phyloP scores from a whole-genome alignment of 371 early-diverging fungal genomes.

The Mucor irregularis region DNA sequence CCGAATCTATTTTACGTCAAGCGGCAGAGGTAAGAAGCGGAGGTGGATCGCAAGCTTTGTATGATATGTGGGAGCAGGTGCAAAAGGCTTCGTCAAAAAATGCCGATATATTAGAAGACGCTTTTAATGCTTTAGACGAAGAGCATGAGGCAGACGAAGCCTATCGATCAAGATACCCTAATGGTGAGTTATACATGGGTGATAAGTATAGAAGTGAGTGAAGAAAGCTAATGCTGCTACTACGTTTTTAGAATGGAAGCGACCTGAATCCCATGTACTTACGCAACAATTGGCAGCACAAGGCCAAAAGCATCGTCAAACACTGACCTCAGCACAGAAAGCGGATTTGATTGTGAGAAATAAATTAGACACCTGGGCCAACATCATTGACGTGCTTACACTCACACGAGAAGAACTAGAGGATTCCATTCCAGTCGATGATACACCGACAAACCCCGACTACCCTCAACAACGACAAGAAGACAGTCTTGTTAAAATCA shows the following conservation, averaged over 20 bases:
- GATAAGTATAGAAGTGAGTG: background rate
- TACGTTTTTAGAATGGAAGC: constrained; percentile 50
- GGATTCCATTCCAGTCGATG: constrained; percentile 25
- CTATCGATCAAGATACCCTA: constrained; percentile 49
- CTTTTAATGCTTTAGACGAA: constrained; percentile 68
- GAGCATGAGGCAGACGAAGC: constrained; percentile 73
- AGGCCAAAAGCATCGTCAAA: constrained; percentile 62
- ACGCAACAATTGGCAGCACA: constrained; percentile 66
- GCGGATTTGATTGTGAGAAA: constrained; percentile 63
- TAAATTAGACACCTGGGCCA: constrained; percentile 66
- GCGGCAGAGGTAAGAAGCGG: constrained; percentile 74
- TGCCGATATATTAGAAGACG: constrained; percentile 61
- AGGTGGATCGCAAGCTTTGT: constrained; percentile 65
- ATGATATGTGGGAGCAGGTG: constrained; percentile 64
- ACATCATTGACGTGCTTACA: constrained; percentile 42
- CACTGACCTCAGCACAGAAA: constrained; percentile 67
- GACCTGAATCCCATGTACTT: constrained; percentile 60
- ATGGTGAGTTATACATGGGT: constrained; percentile 31
- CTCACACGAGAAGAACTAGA: constrained; percentile 41
- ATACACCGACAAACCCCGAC: background rate
- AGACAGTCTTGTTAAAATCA: constrained; percentile 15
- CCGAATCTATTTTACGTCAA: constrained; percentile 63
- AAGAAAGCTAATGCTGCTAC: background rate
- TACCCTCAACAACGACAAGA: background rate
- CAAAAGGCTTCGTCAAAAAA: constrained; percentile 52